These are phyloP conservation scores for Sarcodon sp. DNA, from an alignment of 768 basidiomycete genomes.

Conservation along the genomic window DNA sequence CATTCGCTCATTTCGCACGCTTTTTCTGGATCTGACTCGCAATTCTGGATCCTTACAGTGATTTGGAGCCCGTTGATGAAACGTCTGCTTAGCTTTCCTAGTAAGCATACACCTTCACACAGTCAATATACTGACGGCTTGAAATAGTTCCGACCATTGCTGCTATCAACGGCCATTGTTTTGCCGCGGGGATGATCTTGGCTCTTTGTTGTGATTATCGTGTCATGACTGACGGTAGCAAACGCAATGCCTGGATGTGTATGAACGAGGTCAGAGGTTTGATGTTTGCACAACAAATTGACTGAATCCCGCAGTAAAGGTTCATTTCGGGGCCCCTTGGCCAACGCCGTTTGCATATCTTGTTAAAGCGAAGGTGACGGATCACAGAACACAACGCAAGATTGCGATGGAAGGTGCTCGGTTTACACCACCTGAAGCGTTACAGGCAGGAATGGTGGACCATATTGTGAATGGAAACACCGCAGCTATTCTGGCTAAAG, in stretches of 20 bases:
- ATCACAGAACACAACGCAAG: slow-evolving; percentile 47
- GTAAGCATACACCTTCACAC: slow-evolving; percentile 24
- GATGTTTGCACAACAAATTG: background rate
- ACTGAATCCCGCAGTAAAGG: slow-evolving; percentile 19
- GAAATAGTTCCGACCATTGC: slow-evolving; percentile 60
- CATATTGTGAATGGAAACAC: slow-evolving; percentile 45
- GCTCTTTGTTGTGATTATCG: slow-evolving; percentile 80
- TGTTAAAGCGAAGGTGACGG: slow-evolving; percentile 49
- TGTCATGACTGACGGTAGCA: slow-evolving; percentile 74
- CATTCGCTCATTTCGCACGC: slow-evolving; percentile 6
- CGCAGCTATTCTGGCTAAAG: slow-evolving; percentile 41
- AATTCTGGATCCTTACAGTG: slow-evolving; percentile 23
- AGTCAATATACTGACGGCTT: background rate
- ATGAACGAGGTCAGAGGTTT: slow-evolving; percentile 72
- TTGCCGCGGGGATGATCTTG: slow-evolving; percentile 73
- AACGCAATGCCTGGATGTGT: slow-evolving; percentile 71
- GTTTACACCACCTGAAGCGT: slow-evolving; percentile 63
- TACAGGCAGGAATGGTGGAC: slow-evolving; percentile 57
- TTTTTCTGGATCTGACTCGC: background rate
- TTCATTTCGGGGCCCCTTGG: slow-evolving; percentile 76
- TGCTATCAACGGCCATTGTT: slow-evolving; percentile 77
- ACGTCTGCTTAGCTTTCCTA: slow-evolving; percentile 64
- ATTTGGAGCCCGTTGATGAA: slow-evolving; percentile 63
- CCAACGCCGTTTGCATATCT: slow-evolving; percentile 61
- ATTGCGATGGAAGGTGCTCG: slow-evolving; percentile 72